A percentile compares a stretch with the other conserved stretches of the same genome.
phyloP scores from a whole-genome alignment of 164 flowering plant genomes.

The Nymphaea colorata region DNA sequence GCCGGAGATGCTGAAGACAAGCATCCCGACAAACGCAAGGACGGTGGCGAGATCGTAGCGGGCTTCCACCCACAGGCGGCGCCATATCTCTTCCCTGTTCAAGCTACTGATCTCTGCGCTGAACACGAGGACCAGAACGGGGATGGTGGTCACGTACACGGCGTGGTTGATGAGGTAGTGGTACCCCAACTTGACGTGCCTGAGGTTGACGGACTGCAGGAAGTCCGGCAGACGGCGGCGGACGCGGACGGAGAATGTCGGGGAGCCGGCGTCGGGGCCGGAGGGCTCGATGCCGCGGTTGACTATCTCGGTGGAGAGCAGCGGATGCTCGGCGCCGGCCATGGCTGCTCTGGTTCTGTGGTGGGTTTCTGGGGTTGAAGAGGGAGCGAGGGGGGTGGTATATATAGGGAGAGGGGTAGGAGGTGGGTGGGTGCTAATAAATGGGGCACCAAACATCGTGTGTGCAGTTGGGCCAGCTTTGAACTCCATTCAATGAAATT shows the following conservation, averaged over 20 bases:
- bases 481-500: slow-evolving; percentile 10
- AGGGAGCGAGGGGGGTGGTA: background rate
- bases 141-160: slow-evolving; percentile 59
- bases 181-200: slow-evolving; percentile 87
- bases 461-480: slow-evolving; percentile 29
- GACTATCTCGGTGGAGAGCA: slow-evolving; percentile 77
- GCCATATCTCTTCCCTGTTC: slow-evolving; percentile 65
- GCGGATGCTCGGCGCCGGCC: slow-evolving; percentile 46
- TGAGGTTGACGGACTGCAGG: slow-evolving; percentile 72
- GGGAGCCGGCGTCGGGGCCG: slow-evolving; percentile 74
- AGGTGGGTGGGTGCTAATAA: slow-evolving; percentile 23
- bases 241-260: slow-evolving; percentile 74
- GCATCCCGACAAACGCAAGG: slow-evolving; percentile 38
- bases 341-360: slow-evolving; percentile 3
- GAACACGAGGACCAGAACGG: slow-evolving; percentile 52
- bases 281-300: slow-evolving; percentile 72
- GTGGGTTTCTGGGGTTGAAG: background rate
- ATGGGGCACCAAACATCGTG: slow-evolving; percentile 21
- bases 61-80: slow-evolving; percentile 54
- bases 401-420: slow-evolving; percentile 18
- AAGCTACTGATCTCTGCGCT: slow-evolving; percentile 77
- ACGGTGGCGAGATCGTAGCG: slow-evolving; percentile 67
- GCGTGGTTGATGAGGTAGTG: slow-evolving; percentile 77
- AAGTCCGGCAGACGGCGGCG: slow-evolving; percentile 78
- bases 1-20: slow-evolving; percentile 55